Conservation (phyloP, 768 basidiomycete species). For the Mrakia frigida region DNA sequence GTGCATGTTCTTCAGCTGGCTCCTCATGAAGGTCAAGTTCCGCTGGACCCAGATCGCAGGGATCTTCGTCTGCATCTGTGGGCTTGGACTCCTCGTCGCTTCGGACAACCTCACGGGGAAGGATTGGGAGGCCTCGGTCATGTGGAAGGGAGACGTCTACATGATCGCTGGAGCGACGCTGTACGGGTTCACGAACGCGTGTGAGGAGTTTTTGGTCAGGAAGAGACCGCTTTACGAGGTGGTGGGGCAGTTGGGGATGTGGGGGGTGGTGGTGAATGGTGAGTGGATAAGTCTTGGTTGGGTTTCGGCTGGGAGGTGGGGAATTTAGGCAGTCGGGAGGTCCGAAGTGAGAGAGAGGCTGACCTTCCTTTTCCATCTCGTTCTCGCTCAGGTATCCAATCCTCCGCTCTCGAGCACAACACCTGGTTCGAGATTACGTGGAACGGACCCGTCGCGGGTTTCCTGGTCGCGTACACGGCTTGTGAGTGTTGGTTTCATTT, state of each 20-base stretch:
- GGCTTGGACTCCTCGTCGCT: conserved; percentile 71
- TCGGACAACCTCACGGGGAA: conserved; percentile 75
- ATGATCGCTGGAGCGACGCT: conserved; percentile 81
- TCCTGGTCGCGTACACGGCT: conserved; percentile 53
- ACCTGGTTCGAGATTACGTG: conserved; percentile 63
- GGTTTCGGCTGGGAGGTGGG: too few relatives aligned
- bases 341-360: conserved; percentile 43
- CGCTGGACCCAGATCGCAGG: conserved; percentile 72
- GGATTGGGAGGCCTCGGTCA: conserved; percentile 59
- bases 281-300: background rate
- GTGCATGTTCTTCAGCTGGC: conserved; percentile 73
- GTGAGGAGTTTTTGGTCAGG: conserved; percentile 77
- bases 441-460: conserved; percentile 61
- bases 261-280: conserved; percentile 54
- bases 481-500: conserved; percentile 40
- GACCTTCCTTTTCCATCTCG: background rate
- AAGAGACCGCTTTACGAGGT: conserved; percentile 77
- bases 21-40: conserved; percentile 73
- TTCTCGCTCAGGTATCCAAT: conserved; percentile 53
- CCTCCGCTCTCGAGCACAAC: conserved; percentile 65
- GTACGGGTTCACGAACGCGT: conserved; percentile 69
- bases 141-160: conserved; percentile 74
- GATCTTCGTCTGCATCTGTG: conserved; percentile 63
- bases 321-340: too few relatives aligned
- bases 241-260: conserved; percentile 80